Base-by-base conservation (phyloP, 2,329 filamentous ascomycete genomes). In the Lachnellula occidentalis region DNA sequence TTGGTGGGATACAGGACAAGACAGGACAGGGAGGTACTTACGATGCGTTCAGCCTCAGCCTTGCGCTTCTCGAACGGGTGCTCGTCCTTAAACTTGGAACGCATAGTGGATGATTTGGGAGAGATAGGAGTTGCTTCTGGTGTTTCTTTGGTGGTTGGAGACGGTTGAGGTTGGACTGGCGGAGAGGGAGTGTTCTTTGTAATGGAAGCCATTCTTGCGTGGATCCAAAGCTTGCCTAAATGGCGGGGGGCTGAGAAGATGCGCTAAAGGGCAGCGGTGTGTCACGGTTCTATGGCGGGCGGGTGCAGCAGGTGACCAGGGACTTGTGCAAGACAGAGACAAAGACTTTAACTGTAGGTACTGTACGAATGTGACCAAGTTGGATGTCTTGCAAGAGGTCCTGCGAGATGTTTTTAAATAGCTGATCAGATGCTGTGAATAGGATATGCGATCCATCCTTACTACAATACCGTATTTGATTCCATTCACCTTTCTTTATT, bases 71-170 rank as follows among this genome's bases (percentile, higher is more conserved):
- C 94, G 74, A 97, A 97, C 68, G 90, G 91, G 76, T 97, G 94
- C 85, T 97, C 94, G 86, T 99, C 94, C 91, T 99, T 99, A 78
- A 99, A 99, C 85, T 97, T 97, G 81, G 90, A 95, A 73, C 92
- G 88, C 91, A 96, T 96, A 65, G 71, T 90, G 80, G 71, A 45
- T 70, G 71, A 72, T 72, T 65, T 66, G 53, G 58, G 57, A 27
- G 37, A 27, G 5, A 41, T 31, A 17, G 11, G 17, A 34, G 21
- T 24, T 8, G 17, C 48, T 17, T 4, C 45, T 54, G 49, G 50
- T 31, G 51, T 52, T 49, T 27, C 43, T 53, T 45, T 19, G 31
- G 50, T 51, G 42, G 36, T 31, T 6, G 19, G 22, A 21, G 19
- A 17, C 15, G 15, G 31, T 45, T 37, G 45, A 36, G 45, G 50